A percentile compares a stretch with the other conserved stretches of the same genome.
Conservation (phyloP, 805 yeast genomes). For the Metschnikowia corniflorae region DNA sequence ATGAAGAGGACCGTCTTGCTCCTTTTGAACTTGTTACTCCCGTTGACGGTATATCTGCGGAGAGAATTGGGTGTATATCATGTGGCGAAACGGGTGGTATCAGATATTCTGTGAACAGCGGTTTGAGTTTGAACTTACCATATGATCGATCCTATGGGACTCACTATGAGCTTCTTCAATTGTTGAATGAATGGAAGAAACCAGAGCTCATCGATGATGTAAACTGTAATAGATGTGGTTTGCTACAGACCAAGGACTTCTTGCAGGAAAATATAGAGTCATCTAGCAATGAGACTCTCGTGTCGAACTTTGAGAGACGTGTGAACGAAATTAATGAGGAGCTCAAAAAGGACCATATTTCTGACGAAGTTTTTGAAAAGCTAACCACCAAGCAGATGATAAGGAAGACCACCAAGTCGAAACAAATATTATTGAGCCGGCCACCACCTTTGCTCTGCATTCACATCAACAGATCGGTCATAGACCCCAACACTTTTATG, state of each 20-base stretch:
- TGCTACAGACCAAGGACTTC: conserved; percentile 55
- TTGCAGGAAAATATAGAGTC: conserved; percentile 40
- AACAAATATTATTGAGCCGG: conserved; percentile 73
- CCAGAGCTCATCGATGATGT: conserved; percentile 91
- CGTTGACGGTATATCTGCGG: conserved; percentile 85
- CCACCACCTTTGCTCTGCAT: conserved; percentile 82
- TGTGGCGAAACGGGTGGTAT: conserved; percentile 97
- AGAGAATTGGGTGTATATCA: conserved; percentile 81
- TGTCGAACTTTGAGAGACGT: conserved; percentile 28
- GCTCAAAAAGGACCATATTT: conserved; percentile 62
- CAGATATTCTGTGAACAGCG: conserved; percentile 73
- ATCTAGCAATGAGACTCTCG: conserved; percentile 34
- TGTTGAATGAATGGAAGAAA: conserved; percentile 63
- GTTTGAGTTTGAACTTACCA: conserved; percentile 69
- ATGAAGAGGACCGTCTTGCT: conserved; percentile 41
- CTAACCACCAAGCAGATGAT: conserved; percentile 73
- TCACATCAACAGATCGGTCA: conserved; percentile 90
- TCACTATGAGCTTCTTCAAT: conserved; percentile 41
- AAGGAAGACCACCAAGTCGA: conserved; percentile 73
- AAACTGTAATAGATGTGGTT: conserved; percentile 90
- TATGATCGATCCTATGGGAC: conserved; percentile 36
- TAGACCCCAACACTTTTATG: conserved; percentile 80
- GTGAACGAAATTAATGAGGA: conserved; percentile 39
- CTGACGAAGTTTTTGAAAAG: conserved; percentile 72
- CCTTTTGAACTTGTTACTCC: conserved; percentile 73